Percentiles rank a stretch among this genome's conserved stretches.
Evolutionary conservation across 2,329 filamentous ascomycete genomes (phyloP).

Genomic region (Pseudovirgaria hyperparasitica): DNA sequence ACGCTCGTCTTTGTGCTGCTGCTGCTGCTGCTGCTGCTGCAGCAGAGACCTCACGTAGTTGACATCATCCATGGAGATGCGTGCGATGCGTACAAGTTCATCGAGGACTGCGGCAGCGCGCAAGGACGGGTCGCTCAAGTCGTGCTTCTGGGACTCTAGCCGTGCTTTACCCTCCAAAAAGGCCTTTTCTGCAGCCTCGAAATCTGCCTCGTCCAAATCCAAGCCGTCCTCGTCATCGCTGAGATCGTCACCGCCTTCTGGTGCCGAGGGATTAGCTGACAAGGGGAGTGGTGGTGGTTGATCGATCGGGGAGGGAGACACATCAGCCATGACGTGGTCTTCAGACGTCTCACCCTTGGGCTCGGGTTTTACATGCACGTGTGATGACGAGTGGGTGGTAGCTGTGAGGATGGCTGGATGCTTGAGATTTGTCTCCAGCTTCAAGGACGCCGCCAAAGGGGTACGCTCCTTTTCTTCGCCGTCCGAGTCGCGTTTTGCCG

Average conservation of each 20-base stretch:
- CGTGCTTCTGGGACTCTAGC: constrained; percentile 29
- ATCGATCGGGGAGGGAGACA: constrained; percentile 12
- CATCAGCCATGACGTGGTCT: constrained; percentile 21
- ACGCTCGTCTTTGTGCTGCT: neutral
- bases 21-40: neutral
- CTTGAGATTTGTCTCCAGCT: constrained; percentile 19
- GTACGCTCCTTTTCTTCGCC: constrained; percentile 29
- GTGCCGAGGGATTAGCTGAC: constrained; percentile 18
- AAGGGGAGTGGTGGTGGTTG: constrained; percentile 17
- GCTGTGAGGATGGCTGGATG: constrained; percentile 19
- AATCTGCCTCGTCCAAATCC: constrained; percentile 32
- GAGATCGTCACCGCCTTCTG: constrained; percentile 14
- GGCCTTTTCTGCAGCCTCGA: constrained; percentile 32
- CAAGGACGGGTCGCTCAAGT: constrained; percentile 28
- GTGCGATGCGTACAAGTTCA: constrained; percentile 28
- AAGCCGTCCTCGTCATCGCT: constrained; percentile 35
- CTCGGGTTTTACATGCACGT: constrained; percentile 13
- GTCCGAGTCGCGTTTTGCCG: constrained; percentile 32
- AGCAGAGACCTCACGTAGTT: neutral
- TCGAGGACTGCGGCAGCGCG: constrained; percentile 31
- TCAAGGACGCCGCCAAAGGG: too few relatives aligned
- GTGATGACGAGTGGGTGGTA: constrained; percentile 10
- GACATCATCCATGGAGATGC: constrained; percentile 18
- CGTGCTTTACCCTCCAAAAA: constrained; percentile 32
- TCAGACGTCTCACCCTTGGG: constrained; percentile 6